These are phyloP conservation scores for Eimeria necatrix DNA, from an alignment of 169 alveolate genomes.

Conservation along the genomic window DNA sequence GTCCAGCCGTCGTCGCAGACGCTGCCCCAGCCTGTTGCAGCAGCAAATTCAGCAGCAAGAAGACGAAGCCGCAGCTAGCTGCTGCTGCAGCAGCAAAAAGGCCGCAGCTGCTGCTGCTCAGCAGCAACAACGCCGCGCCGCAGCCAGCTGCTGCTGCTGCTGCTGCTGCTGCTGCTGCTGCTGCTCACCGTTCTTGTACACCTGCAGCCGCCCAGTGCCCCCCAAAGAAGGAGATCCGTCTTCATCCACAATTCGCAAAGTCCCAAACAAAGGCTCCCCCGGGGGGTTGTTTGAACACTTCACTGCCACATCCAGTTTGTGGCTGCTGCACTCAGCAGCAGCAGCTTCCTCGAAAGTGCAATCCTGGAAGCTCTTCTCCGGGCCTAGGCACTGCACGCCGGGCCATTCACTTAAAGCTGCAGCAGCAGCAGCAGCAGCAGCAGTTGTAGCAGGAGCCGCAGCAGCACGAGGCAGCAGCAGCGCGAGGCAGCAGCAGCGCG, in stretches of 20 bases:
- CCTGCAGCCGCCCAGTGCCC: constrained; percentile 87
- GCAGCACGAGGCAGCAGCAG: too few species aligned
- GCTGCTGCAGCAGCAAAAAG: not conserved
- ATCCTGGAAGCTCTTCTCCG: constrained; percentile 85
- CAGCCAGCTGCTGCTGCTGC: too few species aligned
- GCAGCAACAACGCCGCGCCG: too few species aligned
- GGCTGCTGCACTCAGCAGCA: constrained; percentile 85
- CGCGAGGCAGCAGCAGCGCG: too few species aligned
- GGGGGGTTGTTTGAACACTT: constrained; percentile 88
- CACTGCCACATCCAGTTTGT: constrained; percentile 90
- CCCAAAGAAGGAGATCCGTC: constrained; percentile 85
- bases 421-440: not conserved
- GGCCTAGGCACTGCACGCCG: constrained; percentile 89
- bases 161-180: not conserved
- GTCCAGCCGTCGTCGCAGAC: constrained; percentile 92
- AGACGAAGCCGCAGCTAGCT: not conserved
- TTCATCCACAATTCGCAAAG: constrained; percentile 88
- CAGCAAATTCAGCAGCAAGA: not conserved
- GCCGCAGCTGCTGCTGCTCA: not conserved
- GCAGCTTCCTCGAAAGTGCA: constrained; percentile 91
- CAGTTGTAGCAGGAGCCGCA: too few species aligned
- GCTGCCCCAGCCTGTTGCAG: constrained; percentile 87
- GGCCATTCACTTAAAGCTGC: not conserved
- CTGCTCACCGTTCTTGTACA: constrained; percentile 56
- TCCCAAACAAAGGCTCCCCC: constrained; percentile 86